These are phyloP conservation scores for Ceratobasidium sp. DNA, from an alignment of 1,284 basidiomycete species.

Conservation along the genomic window DNA sequence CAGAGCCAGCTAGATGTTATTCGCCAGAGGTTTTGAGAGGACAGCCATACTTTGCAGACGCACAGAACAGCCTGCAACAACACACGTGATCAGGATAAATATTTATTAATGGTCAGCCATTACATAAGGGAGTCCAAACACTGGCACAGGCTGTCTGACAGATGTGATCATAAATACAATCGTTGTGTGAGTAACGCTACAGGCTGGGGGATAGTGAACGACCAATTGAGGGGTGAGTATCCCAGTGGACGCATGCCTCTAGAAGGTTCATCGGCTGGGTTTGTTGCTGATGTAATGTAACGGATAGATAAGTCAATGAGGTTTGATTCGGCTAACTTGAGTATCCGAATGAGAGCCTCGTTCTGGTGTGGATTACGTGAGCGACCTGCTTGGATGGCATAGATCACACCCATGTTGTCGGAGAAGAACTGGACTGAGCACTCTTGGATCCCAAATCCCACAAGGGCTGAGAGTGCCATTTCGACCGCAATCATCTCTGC, in stretches of 20 bases:
- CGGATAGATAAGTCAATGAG: slow-evolving; percentile 43
- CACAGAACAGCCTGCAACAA: not conserved
- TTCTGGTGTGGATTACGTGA: slow-evolving; percentile 48
- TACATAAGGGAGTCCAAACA: not conserved
- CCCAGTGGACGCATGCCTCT: slow-evolving; percentile 13
- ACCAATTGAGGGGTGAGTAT: not conserved
- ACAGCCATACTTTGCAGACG: not conserved
- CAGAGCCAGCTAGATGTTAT: not conserved
- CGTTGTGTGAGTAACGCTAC: not conserved
- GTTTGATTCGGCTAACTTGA: slow-evolving; percentile 42
- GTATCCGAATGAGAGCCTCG: slow-evolving; percentile 44
- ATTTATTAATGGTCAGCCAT: not conserved
- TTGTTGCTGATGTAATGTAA: slow-evolving; percentile 33
- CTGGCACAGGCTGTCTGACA: too few relatives aligned
- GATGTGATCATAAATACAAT: not conserved
- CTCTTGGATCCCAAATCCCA: slow-evolving; percentile 6
- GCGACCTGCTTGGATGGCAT: slow-evolving; percentile 43
- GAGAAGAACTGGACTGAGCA: slow-evolving; percentile 45
- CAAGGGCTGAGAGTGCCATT: slow-evolving; percentile 43
- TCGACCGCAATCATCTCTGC: slow-evolving; percentile 53
- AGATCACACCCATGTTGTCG: slow-evolving; percentile 49
- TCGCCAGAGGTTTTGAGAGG: not conserved
- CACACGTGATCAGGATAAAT: not conserved
- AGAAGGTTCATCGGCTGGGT: slow-evolving; percentile 42
- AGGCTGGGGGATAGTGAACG: not conserved